Evolutionary conservation across 768 basidiomycete species (phyloP).

Genomic region (Cystofilobasidium bisporidii): DNA sequence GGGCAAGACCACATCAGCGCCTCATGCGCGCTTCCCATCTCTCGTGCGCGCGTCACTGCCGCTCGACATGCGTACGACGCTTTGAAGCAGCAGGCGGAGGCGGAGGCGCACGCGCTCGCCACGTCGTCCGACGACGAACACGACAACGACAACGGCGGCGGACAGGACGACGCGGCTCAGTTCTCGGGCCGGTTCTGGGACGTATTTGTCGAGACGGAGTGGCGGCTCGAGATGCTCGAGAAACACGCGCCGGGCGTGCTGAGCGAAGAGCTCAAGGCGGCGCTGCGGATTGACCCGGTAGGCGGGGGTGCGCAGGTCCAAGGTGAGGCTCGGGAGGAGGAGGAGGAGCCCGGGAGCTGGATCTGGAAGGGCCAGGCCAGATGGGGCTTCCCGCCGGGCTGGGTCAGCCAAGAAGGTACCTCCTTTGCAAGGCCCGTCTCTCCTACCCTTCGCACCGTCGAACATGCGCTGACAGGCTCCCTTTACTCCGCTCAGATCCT

Average conservation of each 20-base stretch:
- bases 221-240: slow-evolving; percentile 13
- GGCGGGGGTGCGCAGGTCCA: neutral
- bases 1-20: neutral
- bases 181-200: slow-evolving; percentile 11
- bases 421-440: neutral
- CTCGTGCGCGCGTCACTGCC: neutral
- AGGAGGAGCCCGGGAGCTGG: slow-evolving; percentile 11
- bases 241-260: slow-evolving; percentile 9
- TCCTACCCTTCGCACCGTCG: neutral
- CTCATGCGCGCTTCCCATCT: neutral
- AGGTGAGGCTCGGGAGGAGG: neutral
- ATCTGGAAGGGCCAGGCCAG: slow-evolving; percentile 47
- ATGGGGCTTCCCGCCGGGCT: slow-evolving; percentile 74
- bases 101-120: too few relatives aligned
- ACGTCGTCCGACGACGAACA: neutral
- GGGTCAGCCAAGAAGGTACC: slow-evolving; percentile 39
- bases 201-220: slow-evolving; percentile 5
- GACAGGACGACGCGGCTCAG: neutral
- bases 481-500: slow-evolving; percentile 46
- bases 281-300: neutral
- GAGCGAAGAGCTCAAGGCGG: slow-evolving; percentile 10
- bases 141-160: neutral
- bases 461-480: neutral
- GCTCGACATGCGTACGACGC: neutral
- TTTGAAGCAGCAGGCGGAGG: neutral